Evolutionary conservation across 345 rosid genomes (phyloP).

Genomic region (Ricinus communis): DNA sequence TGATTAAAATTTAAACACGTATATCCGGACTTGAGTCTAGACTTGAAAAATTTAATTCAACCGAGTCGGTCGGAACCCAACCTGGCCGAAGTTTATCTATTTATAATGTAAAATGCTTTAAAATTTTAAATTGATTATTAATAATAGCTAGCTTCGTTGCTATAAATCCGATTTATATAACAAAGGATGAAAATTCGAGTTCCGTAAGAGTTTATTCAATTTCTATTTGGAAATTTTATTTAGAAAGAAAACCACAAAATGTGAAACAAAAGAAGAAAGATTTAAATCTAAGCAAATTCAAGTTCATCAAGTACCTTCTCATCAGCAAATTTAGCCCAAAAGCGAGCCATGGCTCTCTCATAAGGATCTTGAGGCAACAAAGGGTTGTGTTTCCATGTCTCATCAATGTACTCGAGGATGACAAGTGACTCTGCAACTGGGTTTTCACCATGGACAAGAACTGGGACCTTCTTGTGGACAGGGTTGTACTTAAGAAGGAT

Average conservation of each 20-base stretch:
- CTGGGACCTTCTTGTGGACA: constrained; percentile 3
- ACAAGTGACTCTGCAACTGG: background rate
- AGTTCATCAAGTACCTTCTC: constrained; percentile 1
- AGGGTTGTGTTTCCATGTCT: background rate
- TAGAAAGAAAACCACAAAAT: background rate
- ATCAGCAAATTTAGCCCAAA: constrained; percentile 5
- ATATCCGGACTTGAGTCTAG: no score
- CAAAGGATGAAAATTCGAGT: no score
- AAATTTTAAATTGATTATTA: no score
- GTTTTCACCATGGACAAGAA: background rate
- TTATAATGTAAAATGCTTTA: no score
- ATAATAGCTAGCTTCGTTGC: no score
- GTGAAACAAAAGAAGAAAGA: background rate
- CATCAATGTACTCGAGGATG: background rate
- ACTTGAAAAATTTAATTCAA: no score
- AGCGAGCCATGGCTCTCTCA: background rate
- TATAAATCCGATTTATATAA: no score
- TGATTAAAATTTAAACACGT: no score
- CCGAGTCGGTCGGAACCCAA: no score
- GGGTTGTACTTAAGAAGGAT: background rate
- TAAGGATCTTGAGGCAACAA: background rate
- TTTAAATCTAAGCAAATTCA: background rate
- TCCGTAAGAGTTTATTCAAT: no score
- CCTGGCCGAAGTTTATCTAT: no score
- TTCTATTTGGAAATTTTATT: no score